phyloP scores from a whole-genome alignment of 768 basidiomycete species.

The Brasilioporus rufonigricans region DNA sequence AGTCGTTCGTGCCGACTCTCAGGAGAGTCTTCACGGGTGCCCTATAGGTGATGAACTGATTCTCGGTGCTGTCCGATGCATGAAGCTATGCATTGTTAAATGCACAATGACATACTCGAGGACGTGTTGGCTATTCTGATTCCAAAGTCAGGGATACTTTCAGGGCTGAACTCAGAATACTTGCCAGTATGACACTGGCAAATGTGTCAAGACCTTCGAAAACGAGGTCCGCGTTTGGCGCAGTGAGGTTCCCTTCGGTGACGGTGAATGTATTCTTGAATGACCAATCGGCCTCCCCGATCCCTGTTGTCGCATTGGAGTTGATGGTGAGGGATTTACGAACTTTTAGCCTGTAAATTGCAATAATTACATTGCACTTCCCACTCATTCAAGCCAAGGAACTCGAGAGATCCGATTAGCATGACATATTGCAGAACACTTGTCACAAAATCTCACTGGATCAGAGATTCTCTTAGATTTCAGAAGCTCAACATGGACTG shows the following conservation, averaged over 20 bases:
- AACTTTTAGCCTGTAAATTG: neutral
- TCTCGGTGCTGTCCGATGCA: slow-evolving; percentile 51
- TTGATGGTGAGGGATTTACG: neutral
- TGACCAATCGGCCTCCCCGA: slow-evolving; percentile 83
- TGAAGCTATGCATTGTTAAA: neutral
- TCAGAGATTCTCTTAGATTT: slow-evolving; percentile 74
- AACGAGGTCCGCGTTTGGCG: slow-evolving; percentile 64
- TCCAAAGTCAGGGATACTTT: slow-evolving; percentile 1
- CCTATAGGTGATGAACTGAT: slow-evolving; percentile 82
- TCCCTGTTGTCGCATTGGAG: slow-evolving; percentile 51
- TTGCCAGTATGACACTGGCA: slow-evolving; percentile 65
- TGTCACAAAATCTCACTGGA: slow-evolving; percentile 55
- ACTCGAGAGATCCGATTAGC: slow-evolving; percentile 41
- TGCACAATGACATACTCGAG: slow-evolving; percentile 42
- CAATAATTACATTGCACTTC: slow-evolving; percentile 77
- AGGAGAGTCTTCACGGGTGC: slow-evolving; percentile 54
- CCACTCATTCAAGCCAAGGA: slow-evolving; percentile 79
- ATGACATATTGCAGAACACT: neutral
- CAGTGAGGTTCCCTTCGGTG: slow-evolving; percentile 43
- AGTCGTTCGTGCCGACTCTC: slow-evolving; percentile 58
- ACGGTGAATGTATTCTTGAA: slow-evolving; percentile 70
- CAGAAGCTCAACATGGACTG: slow-evolving; percentile 83
- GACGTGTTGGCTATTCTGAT: slow-evolving; percentile 71
- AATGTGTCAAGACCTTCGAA: slow-evolving; percentile 95
- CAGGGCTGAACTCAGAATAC: neutral